Evolutionary conservation across 1,284 basidiomycete species (phyloP).

Genomic region (Cystobasidium sp.): DNA sequence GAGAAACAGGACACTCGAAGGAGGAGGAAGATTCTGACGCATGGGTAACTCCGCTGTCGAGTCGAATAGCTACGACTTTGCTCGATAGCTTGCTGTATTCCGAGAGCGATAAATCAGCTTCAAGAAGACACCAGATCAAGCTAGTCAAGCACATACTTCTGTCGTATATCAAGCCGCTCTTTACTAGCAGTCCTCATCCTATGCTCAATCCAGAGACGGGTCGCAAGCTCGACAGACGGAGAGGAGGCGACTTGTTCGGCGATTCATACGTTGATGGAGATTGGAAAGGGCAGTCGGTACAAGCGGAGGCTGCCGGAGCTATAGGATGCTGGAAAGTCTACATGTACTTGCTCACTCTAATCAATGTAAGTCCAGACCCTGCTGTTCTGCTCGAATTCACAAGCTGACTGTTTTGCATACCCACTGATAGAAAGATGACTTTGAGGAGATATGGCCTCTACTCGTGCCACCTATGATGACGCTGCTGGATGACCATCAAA

Average conservation of each 20-base stretch:
- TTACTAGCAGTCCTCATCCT: constrained; percentile 26
- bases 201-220: constrained; percentile 39
- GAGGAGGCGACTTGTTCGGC: constrained; percentile 39
- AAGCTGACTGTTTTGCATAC: background rate
- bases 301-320: constrained; percentile 12
- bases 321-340: constrained; percentile 42
- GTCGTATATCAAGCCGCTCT: constrained; percentile 31
- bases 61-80: background rate
- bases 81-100: background rate
- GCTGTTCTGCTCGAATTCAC: background rate
- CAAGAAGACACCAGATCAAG: background rate
- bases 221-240: constrained; percentile 24
- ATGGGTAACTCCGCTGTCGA: constrained; percentile 25
- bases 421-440: background rate
- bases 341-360: background rate
- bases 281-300: constrained; percentile 26
- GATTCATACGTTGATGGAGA: constrained; percentile 14
- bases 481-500: constrained; percentile 44
- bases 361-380: constrained; percentile 9
- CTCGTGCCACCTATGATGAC: constrained; percentile 45
- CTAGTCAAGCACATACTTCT: constrained; percentile 24
- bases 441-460: constrained; percentile 39
- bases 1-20: background rate
- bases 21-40: background rate
- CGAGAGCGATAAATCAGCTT: background rate